Evolutionary conservation across 495 filamentous ascomycete genomes (phyloP), one percentile per base, ranked within the genome.

Genomic region (Lentithecium fluviatile): DNA sequence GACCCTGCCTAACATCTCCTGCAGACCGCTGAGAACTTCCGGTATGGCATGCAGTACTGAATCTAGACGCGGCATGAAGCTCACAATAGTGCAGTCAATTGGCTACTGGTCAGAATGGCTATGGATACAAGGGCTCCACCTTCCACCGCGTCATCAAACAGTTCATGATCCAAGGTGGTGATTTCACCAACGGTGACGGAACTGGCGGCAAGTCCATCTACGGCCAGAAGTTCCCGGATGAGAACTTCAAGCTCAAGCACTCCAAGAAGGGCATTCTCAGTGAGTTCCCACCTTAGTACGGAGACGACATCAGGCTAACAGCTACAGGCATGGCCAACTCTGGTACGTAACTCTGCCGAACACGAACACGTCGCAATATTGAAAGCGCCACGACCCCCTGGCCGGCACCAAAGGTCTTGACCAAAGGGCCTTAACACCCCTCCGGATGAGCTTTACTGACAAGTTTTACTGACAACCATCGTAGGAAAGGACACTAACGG

Each of bases 201-300:
- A 97, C 92, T 72, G 94, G 94, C 74, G 94, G 94, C 69, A 97
- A 96, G 83, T 96, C 91, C 45, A 88, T 98, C 79, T 98, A 97
- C 75, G 94, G 94, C 67, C 82, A 86, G 64, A 96, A 93, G 79
- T 98, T 97, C 77, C 70, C 82, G 52, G 94, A 98, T 76, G 94
- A 98, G 88, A 98, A 97, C 87, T 98, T 98, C 85, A 98, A 97
- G 87, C 83, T 98, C 58, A 95, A 95, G 84, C 85, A 88, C 77
- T 84, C 73, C 75, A 82, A 82, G 70, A 80, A 82, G 64, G 85
- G 85, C 29, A 75, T 81, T 49, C 75, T 88, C 56, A 86, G 83
- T 82, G 83, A 63, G 79, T 52, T 21, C 46, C 25, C 29, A 2
- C 15, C 19, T 19, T 8, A 42, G 15, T 12, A n/a, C 4, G 26